phyloP scores from a whole-genome alignment of 1,284 basidiomycete genomes.

The Takashimella tepidaria region DNA sequence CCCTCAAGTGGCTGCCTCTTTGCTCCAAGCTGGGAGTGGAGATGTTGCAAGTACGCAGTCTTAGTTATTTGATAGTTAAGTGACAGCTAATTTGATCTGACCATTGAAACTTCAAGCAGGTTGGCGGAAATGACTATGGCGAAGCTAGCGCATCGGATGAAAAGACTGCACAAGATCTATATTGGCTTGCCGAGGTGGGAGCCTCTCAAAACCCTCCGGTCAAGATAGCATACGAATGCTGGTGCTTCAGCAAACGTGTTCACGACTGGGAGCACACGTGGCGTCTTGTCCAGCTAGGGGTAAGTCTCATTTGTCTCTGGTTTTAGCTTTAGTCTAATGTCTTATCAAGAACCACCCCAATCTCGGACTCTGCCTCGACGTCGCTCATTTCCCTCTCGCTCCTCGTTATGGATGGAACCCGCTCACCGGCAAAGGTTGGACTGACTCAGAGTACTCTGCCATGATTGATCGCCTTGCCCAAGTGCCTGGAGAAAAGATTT shows the following conservation, averaged over 20 bases:
- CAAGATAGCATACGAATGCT: constrained; percentile 24
- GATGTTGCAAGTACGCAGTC: constrained; percentile 9
- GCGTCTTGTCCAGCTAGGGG: constrained; percentile 14
- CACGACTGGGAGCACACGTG: constrained; percentile 15
- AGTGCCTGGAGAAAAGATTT: constrained; percentile 6
- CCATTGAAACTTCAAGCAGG: constrained; percentile 1
- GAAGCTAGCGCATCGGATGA: constrained; percentile 10
- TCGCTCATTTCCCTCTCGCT: constrained; percentile 9
- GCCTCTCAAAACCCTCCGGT: constrained; percentile 8
- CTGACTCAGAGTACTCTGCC: not conserved
- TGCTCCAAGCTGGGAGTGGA: constrained; percentile 7
- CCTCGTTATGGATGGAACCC: constrained; percentile 8
- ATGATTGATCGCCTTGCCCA: constrained; percentile 6
- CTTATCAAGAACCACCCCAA: constrained; percentile 5
- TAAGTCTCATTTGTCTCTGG: constrained; percentile 8
- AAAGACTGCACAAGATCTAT: constrained; percentile 12
- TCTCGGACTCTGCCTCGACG: constrained; percentile 12
- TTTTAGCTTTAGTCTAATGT: not conserved
- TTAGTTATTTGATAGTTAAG: not conserved
- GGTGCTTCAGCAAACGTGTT: constrained; percentile 17
- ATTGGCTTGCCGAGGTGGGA: constrained; percentile 17
- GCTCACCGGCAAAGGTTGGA: constrained; percentile 3
- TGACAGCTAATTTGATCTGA: not conserved
- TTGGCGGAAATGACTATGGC: constrained; percentile 19
- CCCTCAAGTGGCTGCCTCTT: constrained; percentile 11